Evolutionary conservation across 2,329 filamentous ascomycete genomes (phyloP), one percentile per base, ranked within the genome.

Genomic region (Trichothecium roseum): DNA sequence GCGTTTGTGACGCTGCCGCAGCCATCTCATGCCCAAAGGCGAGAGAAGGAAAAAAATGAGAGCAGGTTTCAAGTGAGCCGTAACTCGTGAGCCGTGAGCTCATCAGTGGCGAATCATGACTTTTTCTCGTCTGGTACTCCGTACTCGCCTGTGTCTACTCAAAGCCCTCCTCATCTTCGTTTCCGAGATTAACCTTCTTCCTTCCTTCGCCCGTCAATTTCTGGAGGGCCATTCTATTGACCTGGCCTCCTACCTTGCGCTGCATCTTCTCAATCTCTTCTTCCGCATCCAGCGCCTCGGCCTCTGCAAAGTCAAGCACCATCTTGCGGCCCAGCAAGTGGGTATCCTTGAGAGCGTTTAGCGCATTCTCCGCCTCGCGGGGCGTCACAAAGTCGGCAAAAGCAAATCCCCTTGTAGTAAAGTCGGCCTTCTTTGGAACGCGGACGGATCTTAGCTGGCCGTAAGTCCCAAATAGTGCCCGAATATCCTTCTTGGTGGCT

Each of bases 261-360:
- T 94, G 85, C 82, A 98, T 94, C 66, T 86, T 89, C 56, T 84
- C 81, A 54, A 98, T 91, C 63, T 96, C 88, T 60, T 88, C 86
- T 65, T 98, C 91, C 3, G 91, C 81, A 63, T 96, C 88, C 46
- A 91, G 71, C 28, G 84, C 74, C 50, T 96, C 91, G 44, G 81
- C 84, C 51, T 86, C 81, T 28, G 88, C 89, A 63, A 87, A 96
- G 55, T 95, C 85, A 42, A 98, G 70, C 37, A 96, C 86, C 49
- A 98, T 69, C 52, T 82, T 80, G 41, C 91, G 78, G 38, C 91
- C 91, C 38, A 96, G 71, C 52, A 98, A 68, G 73, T 98, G 91
- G 30, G 91, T 96, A 58, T 94, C 85, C 55, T 80, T 81, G 47
- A 98, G 70, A 36, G 91, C 84, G 49, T 87, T 84, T 69, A 96